These are phyloP conservation scores for Cladosporium phlei DNA, from an alignment of 2,329 filamentous ascomycete species.

Conservation along the genomic window DNA sequence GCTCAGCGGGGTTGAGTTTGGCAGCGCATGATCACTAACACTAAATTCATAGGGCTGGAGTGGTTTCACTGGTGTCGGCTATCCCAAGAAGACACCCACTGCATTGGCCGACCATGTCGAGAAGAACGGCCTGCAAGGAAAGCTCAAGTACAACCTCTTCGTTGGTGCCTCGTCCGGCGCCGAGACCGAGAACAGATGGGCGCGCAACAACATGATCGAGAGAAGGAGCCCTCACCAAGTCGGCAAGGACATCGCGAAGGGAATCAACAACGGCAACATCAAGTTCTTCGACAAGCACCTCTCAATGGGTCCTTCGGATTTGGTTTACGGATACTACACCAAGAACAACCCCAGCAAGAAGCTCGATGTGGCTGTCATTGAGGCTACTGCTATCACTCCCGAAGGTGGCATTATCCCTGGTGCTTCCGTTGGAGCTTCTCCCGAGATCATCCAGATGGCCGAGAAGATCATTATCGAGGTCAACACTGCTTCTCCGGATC, in stretches of 20 bases:
- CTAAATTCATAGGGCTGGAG: slow-evolving; percentile 61
- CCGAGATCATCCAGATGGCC: slow-evolving; percentile 83
- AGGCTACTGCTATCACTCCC: slow-evolving; percentile 76
- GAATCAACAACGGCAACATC: slow-evolving; percentile 83
- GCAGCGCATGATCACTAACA: slow-evolving; percentile 5
- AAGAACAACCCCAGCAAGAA: slow-evolving; percentile 69
- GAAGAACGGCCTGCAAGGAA: slow-evolving; percentile 74
- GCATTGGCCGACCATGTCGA: slow-evolving; percentile 86
- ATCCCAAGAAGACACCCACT: slow-evolving; percentile 69
- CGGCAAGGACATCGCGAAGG: slow-evolving; percentile 83
- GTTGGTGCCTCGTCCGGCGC: slow-evolving; percentile 85
- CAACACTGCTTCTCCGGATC: slow-evolving; percentile 78
- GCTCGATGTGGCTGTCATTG: slow-evolving; percentile 78
- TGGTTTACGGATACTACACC: slow-evolving; percentile 74
- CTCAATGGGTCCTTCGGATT: slow-evolving; percentile 83
- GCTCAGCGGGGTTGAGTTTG: no score
- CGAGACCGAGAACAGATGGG: slow-evolving; percentile 90
- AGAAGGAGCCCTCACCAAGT: slow-evolving; percentile 80
- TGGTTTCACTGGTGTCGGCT: slow-evolving; percentile 74
- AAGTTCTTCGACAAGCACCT: slow-evolving; percentile 93
- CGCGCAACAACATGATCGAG: slow-evolving; percentile 84
- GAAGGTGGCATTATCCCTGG: slow-evolving; percentile 86
- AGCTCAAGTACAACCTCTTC: slow-evolving; percentile 82
- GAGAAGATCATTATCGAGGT: slow-evolving; percentile 84
- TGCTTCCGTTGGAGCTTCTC: slow-evolving; percentile 74